phyloP scores from a whole-genome alignment of 345 rosid genomes.

The Streptanthus diversifolius region DNA sequence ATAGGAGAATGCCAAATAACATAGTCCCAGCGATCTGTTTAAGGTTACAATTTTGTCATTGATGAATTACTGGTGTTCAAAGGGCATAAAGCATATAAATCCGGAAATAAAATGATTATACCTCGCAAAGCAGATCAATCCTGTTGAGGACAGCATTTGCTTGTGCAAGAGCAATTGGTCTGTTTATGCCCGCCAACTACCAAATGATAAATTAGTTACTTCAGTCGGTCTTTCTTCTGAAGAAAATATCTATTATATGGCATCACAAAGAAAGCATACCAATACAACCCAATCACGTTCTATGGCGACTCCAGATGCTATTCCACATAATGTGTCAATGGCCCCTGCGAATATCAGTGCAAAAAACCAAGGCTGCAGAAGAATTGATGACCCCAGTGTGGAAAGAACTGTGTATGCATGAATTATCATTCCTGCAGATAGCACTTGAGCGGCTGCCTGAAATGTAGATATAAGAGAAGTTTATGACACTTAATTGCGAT shows the following conservation, averaged over 20 bases:
- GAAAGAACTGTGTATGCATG: slow-evolving; percentile 57
- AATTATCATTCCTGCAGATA: slow-evolving; percentile 84
- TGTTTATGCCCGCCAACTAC: slow-evolving; percentile 87
- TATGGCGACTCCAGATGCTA: slow-evolving; percentile 81
- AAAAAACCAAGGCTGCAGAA: slow-evolving; percentile 79
- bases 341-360: slow-evolving; percentile 72
- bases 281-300: slow-evolving; percentile 97
- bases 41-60: neutral
- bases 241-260: slow-evolving; percentile 11
- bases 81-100: neutral
- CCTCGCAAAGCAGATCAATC: slow-evolving; percentile 93
- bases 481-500: neutral
- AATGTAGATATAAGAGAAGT: neutral
- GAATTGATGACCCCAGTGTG: slow-evolving; percentile 53
- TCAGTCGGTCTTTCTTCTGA: neutral
- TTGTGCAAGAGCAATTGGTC: slow-evolving; percentile 87
- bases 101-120: slow-evolving; percentile 5
- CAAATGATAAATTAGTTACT: slow-evolving; percentile 11
- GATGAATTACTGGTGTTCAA: neutral
- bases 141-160: slow-evolving; percentile 91
- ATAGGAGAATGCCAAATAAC: slow-evolving; percentile 76
- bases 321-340: slow-evolving; percentile 75
- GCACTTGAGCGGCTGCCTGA: slow-evolving; percentile 83
- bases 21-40: slow-evolving; percentile 83
- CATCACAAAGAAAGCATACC: slow-evolving; percentile 44